Conservation (phyloP, 345 rosid species). For the Eucalyptus victrix region DNA sequence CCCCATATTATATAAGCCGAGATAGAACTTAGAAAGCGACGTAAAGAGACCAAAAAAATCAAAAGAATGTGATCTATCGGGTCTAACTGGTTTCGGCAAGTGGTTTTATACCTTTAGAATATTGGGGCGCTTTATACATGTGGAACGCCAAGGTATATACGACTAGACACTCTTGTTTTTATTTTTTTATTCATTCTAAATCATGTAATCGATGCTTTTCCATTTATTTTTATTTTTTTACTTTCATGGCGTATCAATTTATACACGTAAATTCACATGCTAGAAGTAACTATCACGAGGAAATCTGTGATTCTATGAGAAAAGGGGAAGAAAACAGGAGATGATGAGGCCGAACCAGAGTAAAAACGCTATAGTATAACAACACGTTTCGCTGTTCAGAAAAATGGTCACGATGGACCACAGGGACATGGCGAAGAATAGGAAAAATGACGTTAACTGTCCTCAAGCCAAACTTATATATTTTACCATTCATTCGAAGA, state of each 20-base stretch:
- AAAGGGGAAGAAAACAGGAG: not conserved
- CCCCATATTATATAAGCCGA: not conserved
- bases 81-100: not conserved
- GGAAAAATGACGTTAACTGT: too few species aligned
- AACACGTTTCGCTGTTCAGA: not conserved
- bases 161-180: too few species aligned
- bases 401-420: not conserved
- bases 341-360: not conserved
- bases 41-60: too few species aligned
- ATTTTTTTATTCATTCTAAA: not conserved
- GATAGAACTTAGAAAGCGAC: not conserved
- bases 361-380: not conserved
- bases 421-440: too few species aligned
- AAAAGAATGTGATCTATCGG: not conserved
- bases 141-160: not conserved
- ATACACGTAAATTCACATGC: not conserved
- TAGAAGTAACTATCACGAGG: not conserved
- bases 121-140: too few species aligned
- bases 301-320: not conserved
- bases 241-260: not conserved
- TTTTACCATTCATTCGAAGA: too few species aligned
- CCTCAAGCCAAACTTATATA: too few species aligned
- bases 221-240: too few species aligned
- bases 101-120: too few species aligned
- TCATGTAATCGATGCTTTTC: not conserved